Evolutionary conservation across 768 basidiomycete genomes (phyloP).

Genomic region (Suillus placidus): DNA sequence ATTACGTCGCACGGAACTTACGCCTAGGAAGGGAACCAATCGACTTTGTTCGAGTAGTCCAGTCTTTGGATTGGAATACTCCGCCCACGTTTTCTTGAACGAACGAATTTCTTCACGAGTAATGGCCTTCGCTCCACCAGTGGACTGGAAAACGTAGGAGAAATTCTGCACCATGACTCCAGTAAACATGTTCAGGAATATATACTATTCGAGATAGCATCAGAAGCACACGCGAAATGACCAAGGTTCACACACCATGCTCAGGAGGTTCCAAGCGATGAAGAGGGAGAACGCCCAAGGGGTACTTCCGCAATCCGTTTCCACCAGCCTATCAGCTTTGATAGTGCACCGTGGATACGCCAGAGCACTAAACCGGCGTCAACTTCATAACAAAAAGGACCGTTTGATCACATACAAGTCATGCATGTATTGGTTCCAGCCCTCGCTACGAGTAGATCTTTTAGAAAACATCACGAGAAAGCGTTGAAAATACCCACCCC

Average conservation of each 20-base stretch:
- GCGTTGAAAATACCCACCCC: conserved; percentile 56
- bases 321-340: conserved; percentile 41
- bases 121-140: conserved; percentile 78
- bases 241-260: conserved; percentile 65
- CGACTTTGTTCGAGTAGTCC: conserved; percentile 72
- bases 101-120: conserved; percentile 90
- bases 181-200: conserved; percentile 95
- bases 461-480: conserved; percentile 4
- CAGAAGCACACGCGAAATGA: conserved; percentile 3
- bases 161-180: conserved; percentile 97
- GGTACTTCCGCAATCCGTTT: conserved; percentile 87
- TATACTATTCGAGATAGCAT: conserved; percentile 60
- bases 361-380: conserved; percentile 54
- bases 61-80: conserved; percentile 76
- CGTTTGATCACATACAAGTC: conserved; percentile 68
- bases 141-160: conserved; percentile 91
- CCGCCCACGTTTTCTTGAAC: conserved; percentile 94
- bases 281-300: conserved; percentile 85
- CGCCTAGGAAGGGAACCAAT: conserved; percentile 81
- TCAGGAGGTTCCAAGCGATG: conserved; percentile 93
- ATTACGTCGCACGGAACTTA: conserved; percentile 41
- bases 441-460: conserved; percentile 59
- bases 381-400: conserved; percentile 1
- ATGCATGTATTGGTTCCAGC: conserved; percentile 98
- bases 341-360: conserved; percentile 83